Evolutionary conservation across 2,329 filamentous ascomycete species (phyloP).

Genomic region (Paraphoma sp.): DNA sequence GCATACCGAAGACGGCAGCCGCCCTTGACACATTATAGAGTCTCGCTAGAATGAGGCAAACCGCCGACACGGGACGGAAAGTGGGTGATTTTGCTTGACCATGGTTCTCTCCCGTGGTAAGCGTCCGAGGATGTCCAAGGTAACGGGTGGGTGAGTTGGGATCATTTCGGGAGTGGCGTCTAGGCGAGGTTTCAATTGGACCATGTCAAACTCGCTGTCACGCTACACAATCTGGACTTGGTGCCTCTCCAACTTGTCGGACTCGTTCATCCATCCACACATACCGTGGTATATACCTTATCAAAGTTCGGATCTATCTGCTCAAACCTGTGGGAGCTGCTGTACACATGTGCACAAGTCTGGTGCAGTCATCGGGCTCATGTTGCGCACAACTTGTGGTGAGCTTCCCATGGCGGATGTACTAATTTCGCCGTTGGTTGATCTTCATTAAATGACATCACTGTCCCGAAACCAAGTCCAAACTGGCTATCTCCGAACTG

Average conservation of each 20-base stretch:
- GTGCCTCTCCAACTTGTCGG: too few relatives aligned
- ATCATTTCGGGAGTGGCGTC: not conserved
- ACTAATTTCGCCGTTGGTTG: not conserved
- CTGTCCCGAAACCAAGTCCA: not conserved
- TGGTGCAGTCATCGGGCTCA: too few relatives aligned
- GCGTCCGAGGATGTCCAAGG: too few relatives aligned
- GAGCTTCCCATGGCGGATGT: not conserved
- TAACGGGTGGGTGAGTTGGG: too few relatives aligned
- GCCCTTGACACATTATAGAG: not conserved
- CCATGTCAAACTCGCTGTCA: not conserved
- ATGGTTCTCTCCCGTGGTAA: too few relatives aligned
- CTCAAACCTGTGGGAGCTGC: too few relatives aligned
- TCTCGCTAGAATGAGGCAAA: not conserved
- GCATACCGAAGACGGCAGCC: constrained; percentile 1
- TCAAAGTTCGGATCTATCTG: too few relatives aligned
- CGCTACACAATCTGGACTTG: too few relatives aligned
- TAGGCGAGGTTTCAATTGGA: not conserved
- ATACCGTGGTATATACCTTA: too few relatives aligned
- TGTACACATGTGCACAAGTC: too few relatives aligned
- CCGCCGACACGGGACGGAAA: not conserved
- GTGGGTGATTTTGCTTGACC: not conserved
- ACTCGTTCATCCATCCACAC: too few relatives aligned
- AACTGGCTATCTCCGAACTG: not conserved
- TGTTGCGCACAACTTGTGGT: too few relatives aligned
- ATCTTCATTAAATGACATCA: not conserved